These are phyloP conservation scores for Apiospora aurea DNA, from an alignment of 2,329 filamentous ascomycete species.

Conservation along the genomic window DNA sequence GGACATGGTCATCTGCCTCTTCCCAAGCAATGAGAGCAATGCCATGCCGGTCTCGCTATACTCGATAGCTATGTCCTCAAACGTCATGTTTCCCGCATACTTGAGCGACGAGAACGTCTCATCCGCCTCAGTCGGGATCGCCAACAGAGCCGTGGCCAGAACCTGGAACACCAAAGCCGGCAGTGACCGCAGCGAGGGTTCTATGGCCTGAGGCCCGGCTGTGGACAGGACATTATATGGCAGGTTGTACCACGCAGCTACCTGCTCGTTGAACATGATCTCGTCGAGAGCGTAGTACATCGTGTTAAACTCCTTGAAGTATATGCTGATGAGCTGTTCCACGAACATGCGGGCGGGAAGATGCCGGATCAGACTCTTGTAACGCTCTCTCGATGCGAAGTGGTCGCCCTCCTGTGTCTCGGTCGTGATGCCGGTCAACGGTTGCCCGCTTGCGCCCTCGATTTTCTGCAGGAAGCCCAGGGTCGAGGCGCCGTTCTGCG, in stretches of 20 bases:
- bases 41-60: slow-evolving; percentile 66
- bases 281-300: slow-evolving; percentile 64
- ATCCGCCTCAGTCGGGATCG: slow-evolving; percentile 56
- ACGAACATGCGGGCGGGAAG: slow-evolving; percentile 62
- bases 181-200: slow-evolving; percentile 61
- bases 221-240: slow-evolving; percentile 59
- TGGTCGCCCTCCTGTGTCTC: slow-evolving; percentile 43
- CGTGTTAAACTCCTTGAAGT: slow-evolving; percentile 65
- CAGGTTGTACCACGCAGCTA: slow-evolving; percentile 61
- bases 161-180: slow-evolving; percentile 68
- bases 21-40: slow-evolving; percentile 62
- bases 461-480: slow-evolving; percentile 63
- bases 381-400: slow-evolving; percentile 60
- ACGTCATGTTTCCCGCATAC: slow-evolving; percentile 64
- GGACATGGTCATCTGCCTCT: slow-evolving; percentile 61
- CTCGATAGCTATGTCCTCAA: slow-evolving; percentile 65
- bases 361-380: slow-evolving; percentile 64
- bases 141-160: slow-evolving; percentile 60
- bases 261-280: slow-evolving; percentile 56
- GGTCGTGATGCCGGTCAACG: slow-evolving; percentile 43
- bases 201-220: slow-evolving; percentile 57
- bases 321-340: slow-evolving; percentile 61
- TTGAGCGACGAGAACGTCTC: slow-evolving; percentile 62
- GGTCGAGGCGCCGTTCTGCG: slow-evolving; percentile 53
- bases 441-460: slow-evolving; percentile 50